Conservation (phyloP, 495 filamentous ascomycete genomes). For the Aspergillus egyptiacus region DNA sequence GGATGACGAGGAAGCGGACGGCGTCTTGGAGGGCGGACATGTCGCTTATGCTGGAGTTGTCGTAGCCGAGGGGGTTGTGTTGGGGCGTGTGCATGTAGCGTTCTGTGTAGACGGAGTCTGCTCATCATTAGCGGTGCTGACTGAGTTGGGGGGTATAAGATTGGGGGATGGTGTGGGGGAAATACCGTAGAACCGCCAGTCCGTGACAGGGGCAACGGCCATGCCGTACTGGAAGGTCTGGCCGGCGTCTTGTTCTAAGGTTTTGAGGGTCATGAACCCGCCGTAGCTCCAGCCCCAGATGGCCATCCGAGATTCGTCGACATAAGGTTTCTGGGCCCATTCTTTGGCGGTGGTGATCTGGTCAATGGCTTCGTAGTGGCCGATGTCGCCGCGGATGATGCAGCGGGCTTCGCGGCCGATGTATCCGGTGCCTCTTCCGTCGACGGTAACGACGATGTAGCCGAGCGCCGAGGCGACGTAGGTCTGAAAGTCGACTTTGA, state of each 20-base stretch:
- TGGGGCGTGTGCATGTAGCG: conserved; percentile 93
- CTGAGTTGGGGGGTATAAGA: neutral
- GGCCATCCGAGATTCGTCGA: conserved; percentile 73
- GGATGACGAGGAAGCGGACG: conserved; percentile 87
- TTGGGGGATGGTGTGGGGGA: neutral
- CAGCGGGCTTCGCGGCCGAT: conserved; percentile 79
- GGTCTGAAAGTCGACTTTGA: conserved; percentile 82
- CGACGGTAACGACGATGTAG: conserved; percentile 94
- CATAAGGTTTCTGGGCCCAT: conserved; percentile 76
- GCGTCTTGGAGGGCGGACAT: conserved; percentile 61
- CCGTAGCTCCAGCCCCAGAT: conserved; percentile 99
- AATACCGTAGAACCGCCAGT: conserved; percentile 84
- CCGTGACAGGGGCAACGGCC: conserved; percentile 95
- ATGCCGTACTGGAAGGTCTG: conserved; percentile 91
- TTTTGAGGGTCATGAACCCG: conserved; percentile 96
- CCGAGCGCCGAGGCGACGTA: conserved; percentile 80
- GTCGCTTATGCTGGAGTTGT: conserved; percentile 66
- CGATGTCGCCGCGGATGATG: conserved; percentile 75
- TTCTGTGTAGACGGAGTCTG: conserved; percentile 91
- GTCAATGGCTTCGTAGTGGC: conserved; percentile 77
- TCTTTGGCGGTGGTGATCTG: conserved; percentile 88
- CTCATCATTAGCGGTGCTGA: conserved; percentile 2
- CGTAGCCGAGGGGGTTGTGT: conserved; percentile 71
- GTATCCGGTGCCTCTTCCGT: conserved; percentile 88
- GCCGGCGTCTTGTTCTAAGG: conserved; percentile 83